These are phyloP conservation scores for Balamuthia mandrillaris DNA, from an alignment of 208 protist genomes.

Conservation along the genomic window DNA sequence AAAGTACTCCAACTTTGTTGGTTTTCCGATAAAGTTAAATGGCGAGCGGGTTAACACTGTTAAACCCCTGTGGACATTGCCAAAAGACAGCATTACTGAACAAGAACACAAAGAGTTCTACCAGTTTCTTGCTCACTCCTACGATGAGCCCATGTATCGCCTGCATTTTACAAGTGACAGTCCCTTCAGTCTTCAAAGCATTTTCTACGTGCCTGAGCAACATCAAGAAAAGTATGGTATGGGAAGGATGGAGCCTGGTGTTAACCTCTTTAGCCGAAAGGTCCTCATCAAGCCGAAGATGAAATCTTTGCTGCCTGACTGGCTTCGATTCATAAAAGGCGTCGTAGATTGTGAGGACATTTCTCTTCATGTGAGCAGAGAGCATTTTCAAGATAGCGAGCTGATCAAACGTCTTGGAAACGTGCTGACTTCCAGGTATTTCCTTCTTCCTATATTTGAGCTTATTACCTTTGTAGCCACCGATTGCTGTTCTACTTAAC, in stretches of 20 bases:
- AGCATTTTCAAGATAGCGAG: constrained; percentile 93
- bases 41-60: constrained; percentile 90
- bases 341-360: constrained; percentile 97
- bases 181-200: constrained; percentile 87
- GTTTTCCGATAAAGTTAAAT: constrained; percentile 92
- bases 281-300: constrained; percentile 90
- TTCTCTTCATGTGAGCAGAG: constrained; percentile 94
- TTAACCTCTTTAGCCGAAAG: constrained; percentile 86
- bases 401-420: constrained; percentile 85
- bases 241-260: constrained; percentile 90
- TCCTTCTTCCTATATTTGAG: not conserved
- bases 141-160: constrained; percentile 86
- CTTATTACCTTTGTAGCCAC: not conserved
- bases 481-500: too few relatives aligned
- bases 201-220: constrained; percentile 92
- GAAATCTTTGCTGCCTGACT: constrained; percentile 92
- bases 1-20: constrained; percentile 96
- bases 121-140: constrained; percentile 89
- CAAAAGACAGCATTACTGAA: constrained; percentile 82
- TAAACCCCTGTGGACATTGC: constrained; percentile 93
- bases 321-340: constrained; percentile 87
- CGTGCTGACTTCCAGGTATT: constrained; percentile 74
- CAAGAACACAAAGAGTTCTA: constrained; percentile 95
- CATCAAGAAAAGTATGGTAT: too few relatives aligned
- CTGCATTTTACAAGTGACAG: constrained; percentile 93